Conservation (phyloP, 176 grass and related monocot genomes). For the Themeda triandra region DNA sequence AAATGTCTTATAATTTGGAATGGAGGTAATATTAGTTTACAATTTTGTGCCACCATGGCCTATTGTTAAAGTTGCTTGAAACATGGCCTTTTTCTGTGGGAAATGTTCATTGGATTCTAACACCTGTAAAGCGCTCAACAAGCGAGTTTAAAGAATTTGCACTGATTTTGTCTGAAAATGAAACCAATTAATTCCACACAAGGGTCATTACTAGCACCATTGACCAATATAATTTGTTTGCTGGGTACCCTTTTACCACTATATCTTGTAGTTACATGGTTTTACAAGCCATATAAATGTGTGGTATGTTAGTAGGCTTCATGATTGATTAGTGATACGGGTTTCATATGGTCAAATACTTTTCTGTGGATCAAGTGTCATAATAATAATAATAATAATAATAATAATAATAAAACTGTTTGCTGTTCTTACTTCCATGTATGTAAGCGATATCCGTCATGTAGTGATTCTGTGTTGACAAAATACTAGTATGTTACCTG, state of each 20-base stretch:
- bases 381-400: too few species aligned
- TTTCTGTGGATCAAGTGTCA: not conserved
- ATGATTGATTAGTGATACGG: not conserved
- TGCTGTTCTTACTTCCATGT: not conserved
- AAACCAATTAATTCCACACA: not conserved
- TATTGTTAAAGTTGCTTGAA: not conserved
- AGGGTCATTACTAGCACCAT: not conserved
- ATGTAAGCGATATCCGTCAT: not conserved
- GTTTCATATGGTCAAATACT: not conserved
- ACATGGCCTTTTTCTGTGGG: not conserved
- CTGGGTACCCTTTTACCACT: not conserved
- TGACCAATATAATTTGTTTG: not conserved
- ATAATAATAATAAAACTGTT: not conserved
- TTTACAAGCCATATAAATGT: not conserved
- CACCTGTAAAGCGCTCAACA: not conserved
- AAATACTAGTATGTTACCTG: not conserved
- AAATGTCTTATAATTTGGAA: too few species aligned
- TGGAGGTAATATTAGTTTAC: not conserved
- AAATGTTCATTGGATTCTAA: not conserved
- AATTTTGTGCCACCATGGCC: not conserved
- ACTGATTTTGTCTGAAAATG: not conserved
- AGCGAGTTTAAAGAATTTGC: constrained; percentile 1
- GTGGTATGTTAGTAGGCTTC: not conserved
- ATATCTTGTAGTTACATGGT: not conserved
- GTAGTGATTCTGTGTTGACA: not conserved